These are phyloP conservation scores for Hirschfeldia incana DNA, from an alignment of 345 rosid species.

Conservation along the genomic window DNA sequence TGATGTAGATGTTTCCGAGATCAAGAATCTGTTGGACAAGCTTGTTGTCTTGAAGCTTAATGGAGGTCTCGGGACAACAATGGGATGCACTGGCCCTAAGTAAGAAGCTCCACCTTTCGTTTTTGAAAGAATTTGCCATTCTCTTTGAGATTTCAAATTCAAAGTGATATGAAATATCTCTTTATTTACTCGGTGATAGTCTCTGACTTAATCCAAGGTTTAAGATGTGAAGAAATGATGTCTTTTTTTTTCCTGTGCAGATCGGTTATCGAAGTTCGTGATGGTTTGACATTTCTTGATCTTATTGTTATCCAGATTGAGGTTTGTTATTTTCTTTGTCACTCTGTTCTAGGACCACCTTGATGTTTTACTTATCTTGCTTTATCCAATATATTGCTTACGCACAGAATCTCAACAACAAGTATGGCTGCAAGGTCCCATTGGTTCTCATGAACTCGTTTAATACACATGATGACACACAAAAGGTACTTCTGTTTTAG, in stretches of 20 bases:
- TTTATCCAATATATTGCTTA: conserved; percentile 8
- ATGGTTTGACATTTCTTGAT: conserved; percentile 97
- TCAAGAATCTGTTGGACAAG: conserved; percentile 78
- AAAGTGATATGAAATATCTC: too few species aligned
- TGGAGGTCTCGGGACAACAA: conserved; percentile 96
- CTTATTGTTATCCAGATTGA: conserved; percentile 95
- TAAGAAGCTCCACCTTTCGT: conserved; percentile 35
- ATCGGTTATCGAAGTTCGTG: conserved; percentile 95
- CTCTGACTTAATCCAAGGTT: background rate
- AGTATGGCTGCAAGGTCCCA: conserved; percentile 89
- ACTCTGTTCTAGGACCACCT: background rate
- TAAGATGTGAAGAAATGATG: conserved; percentile 1
- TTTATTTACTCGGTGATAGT: too few species aligned
- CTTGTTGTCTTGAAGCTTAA: conserved; percentile 96
- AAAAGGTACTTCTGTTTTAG: conserved; percentile 53
- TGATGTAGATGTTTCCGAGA: conserved; percentile 63
- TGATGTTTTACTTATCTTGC: background rate
- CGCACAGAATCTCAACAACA: conserved; percentile 74
- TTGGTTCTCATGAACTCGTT: conserved; percentile 98
- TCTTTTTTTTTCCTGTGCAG: conserved; percentile 40
- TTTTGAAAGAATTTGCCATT: background rate
- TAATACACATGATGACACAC: conserved; percentile 96
- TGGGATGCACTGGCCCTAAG: conserved; percentile 99
- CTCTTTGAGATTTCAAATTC: background rate
- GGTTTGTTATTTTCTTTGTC: conserved; percentile 42